These are phyloP conservation scores for Sporothrix protearum DNA, from an alignment of 2,329 filamentous ascomycete species.

Conservation along the genomic window DNA sequence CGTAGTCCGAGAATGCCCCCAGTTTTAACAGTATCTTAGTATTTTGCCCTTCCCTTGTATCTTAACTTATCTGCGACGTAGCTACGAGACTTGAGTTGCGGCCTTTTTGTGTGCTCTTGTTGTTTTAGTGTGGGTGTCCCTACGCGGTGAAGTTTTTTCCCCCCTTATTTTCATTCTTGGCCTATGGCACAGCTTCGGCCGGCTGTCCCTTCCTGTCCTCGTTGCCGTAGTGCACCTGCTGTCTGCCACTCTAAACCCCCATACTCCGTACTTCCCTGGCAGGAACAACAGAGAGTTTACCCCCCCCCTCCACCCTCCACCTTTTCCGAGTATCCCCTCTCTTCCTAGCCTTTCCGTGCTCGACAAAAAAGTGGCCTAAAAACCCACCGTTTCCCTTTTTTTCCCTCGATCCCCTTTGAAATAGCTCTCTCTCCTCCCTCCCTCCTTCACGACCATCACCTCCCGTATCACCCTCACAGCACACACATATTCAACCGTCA, in stretches of 20 bases:
- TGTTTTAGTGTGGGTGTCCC: slow-evolving; percentile 5
- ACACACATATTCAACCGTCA: slow-evolving; percentile 31
- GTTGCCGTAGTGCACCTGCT: neutral
- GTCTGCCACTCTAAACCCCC: neutral
- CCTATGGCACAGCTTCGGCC: neutral
- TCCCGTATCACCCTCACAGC: neutral
- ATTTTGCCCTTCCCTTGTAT: slow-evolving; percentile 17
- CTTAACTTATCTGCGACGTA: too few species aligned
- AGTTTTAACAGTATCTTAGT: slow-evolving; percentile 9
- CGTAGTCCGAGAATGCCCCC: slow-evolving; percentile 16
- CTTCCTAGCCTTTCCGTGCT: slow-evolving; percentile 22
- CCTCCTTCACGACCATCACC: slow-evolving; percentile 33
- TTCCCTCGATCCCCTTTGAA: slow-evolving; percentile 21
- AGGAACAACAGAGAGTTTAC: neutral
- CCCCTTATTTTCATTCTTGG: neutral
- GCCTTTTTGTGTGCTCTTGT: slow-evolving; percentile 20
- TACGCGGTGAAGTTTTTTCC: neutral
- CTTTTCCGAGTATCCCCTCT: slow-evolving; percentile 20
- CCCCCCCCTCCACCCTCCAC: slow-evolving; percentile 8
- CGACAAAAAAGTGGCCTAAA: slow-evolving; percentile 23
- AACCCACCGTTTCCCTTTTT: slow-evolving; percentile 26
- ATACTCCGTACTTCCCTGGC: slow-evolving; percentile 7
- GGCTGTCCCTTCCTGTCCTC: neutral
- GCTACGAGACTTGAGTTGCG: slow-evolving; percentile 23
- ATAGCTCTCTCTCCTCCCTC: neutral